These are phyloP conservation scores for Boechera divaricarpa DNA, from an alignment of 345 rosid genomes.

Conservation along the genomic window DNA sequence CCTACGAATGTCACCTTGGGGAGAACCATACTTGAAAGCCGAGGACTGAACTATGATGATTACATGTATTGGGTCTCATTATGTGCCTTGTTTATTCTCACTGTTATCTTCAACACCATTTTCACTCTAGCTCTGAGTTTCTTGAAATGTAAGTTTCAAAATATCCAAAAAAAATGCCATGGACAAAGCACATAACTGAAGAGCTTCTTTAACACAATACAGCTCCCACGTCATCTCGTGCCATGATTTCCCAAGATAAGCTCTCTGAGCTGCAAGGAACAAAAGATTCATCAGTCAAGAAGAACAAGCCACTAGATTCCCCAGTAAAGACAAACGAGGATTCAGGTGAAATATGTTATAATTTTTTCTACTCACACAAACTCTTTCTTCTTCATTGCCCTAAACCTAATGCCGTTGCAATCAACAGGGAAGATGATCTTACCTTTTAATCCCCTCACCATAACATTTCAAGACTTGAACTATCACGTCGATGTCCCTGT, in stretches of 20 bases:
- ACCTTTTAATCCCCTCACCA: slow-evolving; percentile 77
- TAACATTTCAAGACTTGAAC: slow-evolving; percentile 69
- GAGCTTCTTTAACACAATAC: slow-evolving; percentile 25
- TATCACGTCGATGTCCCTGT: slow-evolving; percentile 80
- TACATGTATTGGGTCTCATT: slow-evolving; percentile 68
- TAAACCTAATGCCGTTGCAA: not conserved
- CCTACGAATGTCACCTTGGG: slow-evolving; percentile 60
- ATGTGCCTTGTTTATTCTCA: slow-evolving; percentile 62
- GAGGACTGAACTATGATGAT: slow-evolving; percentile 63
- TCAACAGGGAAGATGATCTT: slow-evolving; percentile 59
- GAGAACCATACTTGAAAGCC: slow-evolving; percentile 54
- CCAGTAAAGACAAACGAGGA: not conserved
- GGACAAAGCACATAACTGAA: slow-evolving; percentile 2
- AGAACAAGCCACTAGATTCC: slow-evolving; percentile 24
- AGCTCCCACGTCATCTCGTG: slow-evolving; percentile 73
- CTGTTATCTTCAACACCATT: slow-evolving; percentile 64
- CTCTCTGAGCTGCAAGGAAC: slow-evolving; percentile 54
- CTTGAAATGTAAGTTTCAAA: slow-evolving; percentile 60
- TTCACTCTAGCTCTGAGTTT: slow-evolving; percentile 71
- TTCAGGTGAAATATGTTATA: slow-evolving; percentile 19
- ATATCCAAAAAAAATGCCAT: not conserved
- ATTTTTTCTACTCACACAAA: not conserved
- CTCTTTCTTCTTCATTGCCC: not conserved
- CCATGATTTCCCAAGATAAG: slow-evolving; percentile 69
- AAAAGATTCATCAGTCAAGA: slow-evolving; percentile 30